These are phyloP conservation scores for Elaeis oleifera DNA, from an alignment of 202 grass and related monocot species.

Conservation along the genomic window DNA sequence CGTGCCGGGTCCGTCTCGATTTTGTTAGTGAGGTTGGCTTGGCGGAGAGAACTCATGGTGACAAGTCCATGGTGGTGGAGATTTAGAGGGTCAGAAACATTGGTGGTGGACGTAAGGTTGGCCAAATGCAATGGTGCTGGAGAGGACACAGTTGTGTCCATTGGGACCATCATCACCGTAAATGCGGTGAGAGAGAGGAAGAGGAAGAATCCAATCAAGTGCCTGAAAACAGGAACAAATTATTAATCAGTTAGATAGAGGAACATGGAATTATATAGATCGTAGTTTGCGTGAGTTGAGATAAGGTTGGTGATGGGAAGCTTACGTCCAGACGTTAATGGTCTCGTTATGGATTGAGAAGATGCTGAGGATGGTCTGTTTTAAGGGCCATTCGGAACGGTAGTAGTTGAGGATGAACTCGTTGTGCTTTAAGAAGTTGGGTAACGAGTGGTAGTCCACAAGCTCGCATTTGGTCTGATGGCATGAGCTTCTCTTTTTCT, in stretches of 20 bases:
- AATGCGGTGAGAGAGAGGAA: slow-evolving; percentile 60
- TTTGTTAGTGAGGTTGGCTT: neutral
- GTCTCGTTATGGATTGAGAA: slow-evolving; percentile 89
- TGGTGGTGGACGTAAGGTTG: too few species aligned
- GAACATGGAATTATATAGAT: neutral
- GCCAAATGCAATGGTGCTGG: too few species aligned
- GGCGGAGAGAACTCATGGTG: too few species aligned
- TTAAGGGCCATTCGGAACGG: slow-evolving; percentile 76
- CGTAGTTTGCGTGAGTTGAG: neutral
- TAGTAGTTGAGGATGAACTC: slow-evolving; percentile 77
- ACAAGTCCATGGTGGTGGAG: too few species aligned
- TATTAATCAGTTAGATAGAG: too few species aligned
- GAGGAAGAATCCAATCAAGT: slow-evolving; percentile 75
- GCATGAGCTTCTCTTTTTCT: slow-evolving; percentile 10
- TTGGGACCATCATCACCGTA: slow-evolving; percentile 37
- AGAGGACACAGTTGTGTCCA: neutral
- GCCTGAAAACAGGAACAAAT: slow-evolving; percentile 22
- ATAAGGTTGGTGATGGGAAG: too few species aligned
- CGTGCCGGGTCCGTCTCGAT: neutral
- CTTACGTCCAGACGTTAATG: slow-evolving; percentile 88
- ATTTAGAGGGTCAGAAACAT: too few species aligned
- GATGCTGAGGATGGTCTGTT: slow-evolving; percentile 57
- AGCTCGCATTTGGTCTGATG: slow-evolving; percentile 31
- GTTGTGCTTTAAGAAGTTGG: slow-evolving; percentile 74
- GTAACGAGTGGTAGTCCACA: slow-evolving; percentile 49